Base-by-base conservation (phyloP, 306 rosid species). In the Alnus glutinosa region DNA sequence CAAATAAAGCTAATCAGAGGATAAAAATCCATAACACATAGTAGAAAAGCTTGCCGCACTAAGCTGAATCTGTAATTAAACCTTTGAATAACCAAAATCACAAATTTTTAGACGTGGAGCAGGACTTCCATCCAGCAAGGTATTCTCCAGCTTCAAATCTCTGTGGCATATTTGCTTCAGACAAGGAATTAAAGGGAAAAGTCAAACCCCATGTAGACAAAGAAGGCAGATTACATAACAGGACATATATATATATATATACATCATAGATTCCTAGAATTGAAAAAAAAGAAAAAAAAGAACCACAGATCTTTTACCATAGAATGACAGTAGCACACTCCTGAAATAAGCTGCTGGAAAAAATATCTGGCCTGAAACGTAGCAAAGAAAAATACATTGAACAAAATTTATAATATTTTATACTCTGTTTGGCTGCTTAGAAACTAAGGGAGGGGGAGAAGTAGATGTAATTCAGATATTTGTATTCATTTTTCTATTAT, bases 331-430 rank as follows among this genome's bases (percentile, higher is more conserved):
- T 90, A 92, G 89, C 80, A 84, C 79, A 92, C 97, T 75, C 97
- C 97, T 2, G 97, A 92, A 78, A 92, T 92, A 82, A 92, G 97
- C 89, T 92, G 97, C 92, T 92, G 97, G 89, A 92, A 92, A 88
- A 92, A 92, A 85, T 92, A 92, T 52, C 97, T 87, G 67, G 95
- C 97, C 97, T 92, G 92, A 59, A 75, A 88, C 55, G 78, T 28
- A 47, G 51, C 19, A 61, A 77, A 70, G 69, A 47, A 9, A 71
- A 37, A 81, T 13, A 74, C 46, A 71, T 78, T 78, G 49, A 80
- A 54, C 48, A 73, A 55, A 70, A 67, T 67, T 59, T 37, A 67
- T 34, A 55, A 77, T 70, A 55, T 64, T 62, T 61, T 39, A 50
- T 39, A 69, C 47, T 49, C 49, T 73, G 69, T n/a, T 77, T 58